phyloP scores from a whole-genome alignment of 1,284 basidiomycete genomes.

The Ustilago cynodontis region DNA sequence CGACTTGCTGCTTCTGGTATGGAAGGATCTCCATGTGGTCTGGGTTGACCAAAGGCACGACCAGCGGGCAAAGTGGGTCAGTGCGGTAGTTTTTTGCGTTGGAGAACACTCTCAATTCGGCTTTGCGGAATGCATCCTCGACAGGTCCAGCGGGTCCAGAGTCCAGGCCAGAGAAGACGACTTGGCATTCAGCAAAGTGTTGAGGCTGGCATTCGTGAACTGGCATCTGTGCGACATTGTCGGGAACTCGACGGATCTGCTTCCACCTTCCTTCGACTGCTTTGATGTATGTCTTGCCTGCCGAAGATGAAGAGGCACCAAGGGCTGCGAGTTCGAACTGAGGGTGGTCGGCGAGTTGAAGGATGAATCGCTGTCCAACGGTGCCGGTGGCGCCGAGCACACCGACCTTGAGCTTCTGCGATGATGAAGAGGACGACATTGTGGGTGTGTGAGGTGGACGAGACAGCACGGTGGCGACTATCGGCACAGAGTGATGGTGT shows the following conservation, averaged over 20 bases:
- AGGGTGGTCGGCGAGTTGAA: slow-evolving; percentile 87
- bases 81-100: slow-evolving; percentile 97
- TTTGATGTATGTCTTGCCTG: slow-evolving; percentile 83
- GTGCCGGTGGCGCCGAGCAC: slow-evolving; percentile 92
- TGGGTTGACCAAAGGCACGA: slow-evolving; percentile 96
- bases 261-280: slow-evolving; percentile 86
- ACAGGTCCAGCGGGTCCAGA: slow-evolving; percentile 94
- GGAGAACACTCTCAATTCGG: slow-evolving; percentile 93
- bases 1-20: slow-evolving; percentile 78
- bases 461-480: neutral
- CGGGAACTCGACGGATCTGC: slow-evolving; percentile 83
- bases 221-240: slow-evolving; percentile 77
- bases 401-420: slow-evolving; percentile 80
- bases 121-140: slow-evolving; percentile 86
- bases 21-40: slow-evolving; percentile 86
- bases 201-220: slow-evolving; percentile 84
- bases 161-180: slow-evolving; percentile 96
- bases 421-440: slow-evolving; percentile 21
- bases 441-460: neutral
- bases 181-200: slow-evolving; percentile 82
- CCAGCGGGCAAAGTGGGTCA: slow-evolving; percentile 93
- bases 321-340: slow-evolving; percentile 89
- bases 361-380: slow-evolving; percentile 78
- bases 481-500: neutral
- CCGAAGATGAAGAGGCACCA: slow-evolving; percentile 89